phyloP scores from a whole-genome alignment of 805 yeast species.

The Metschnikowia peoriensis region DNA sequence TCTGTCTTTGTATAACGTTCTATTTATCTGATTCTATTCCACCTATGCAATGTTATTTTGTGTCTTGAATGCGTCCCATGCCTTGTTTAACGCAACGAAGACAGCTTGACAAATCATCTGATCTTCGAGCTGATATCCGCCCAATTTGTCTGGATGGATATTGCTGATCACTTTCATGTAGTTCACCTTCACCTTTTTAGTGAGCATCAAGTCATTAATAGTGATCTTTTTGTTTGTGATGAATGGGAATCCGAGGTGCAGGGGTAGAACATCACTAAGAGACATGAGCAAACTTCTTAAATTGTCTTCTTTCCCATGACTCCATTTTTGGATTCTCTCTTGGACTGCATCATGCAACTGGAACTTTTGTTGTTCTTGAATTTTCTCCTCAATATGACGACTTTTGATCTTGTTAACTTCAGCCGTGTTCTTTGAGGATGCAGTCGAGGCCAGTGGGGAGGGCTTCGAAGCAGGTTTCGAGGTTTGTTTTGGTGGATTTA shows the following conservation, averaged over 20 bases:
- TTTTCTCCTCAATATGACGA: conserved; percentile 16
- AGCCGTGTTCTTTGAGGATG: neutral
- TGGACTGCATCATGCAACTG: conserved; percentile 64
- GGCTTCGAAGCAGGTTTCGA: conserved; percentile 14
- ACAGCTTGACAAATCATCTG: conserved; percentile 86
- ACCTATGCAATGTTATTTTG: conserved; percentile 19
- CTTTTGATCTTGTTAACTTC: conserved; percentile 40
- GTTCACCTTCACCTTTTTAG: conserved; percentile 81
- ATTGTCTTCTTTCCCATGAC: conserved; percentile 73
- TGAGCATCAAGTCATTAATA: conserved; percentile 75
- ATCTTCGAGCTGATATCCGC: conserved; percentile 59
- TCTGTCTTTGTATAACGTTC: too few relatives aligned
- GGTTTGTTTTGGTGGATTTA: conserved; percentile 49
- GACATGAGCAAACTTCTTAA: conserved; percentile 73
- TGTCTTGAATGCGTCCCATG: conserved; percentile 62
- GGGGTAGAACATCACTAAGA: conserved; percentile 60
- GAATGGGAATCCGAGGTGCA: conserved; percentile 29
- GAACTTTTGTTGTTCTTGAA: conserved; percentile 36
- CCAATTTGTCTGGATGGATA: conserved; percentile 83
- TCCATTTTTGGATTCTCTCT: conserved; percentile 58
- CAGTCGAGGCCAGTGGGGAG: neutral
- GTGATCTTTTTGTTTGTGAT: conserved; percentile 42
- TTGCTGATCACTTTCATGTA: conserved; percentile 80
- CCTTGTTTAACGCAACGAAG: conserved; percentile 75
- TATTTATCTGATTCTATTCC: neutral